These are phyloP conservation scores for Phytophthora ramorum DNA, from an alignment of 352 stramenopile species.

Conservation along the genomic window DNA sequence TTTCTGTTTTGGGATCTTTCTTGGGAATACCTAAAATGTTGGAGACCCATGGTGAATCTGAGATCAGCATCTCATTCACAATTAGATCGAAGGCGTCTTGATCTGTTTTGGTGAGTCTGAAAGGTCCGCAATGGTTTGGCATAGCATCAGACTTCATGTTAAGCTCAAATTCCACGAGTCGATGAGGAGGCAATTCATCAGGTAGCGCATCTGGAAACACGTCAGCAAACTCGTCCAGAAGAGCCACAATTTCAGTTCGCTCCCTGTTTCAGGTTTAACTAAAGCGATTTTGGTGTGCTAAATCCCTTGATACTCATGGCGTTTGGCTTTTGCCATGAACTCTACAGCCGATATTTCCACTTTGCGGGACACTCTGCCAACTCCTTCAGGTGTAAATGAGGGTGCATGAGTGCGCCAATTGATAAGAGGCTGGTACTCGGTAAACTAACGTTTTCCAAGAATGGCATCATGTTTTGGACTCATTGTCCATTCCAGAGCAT, in stretches of 20 bases:
- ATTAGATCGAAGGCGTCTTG: constrained; percentile 19
- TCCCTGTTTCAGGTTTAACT: background rate
- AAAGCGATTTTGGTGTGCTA: constrained; percentile 16
- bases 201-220: constrained; percentile 23
- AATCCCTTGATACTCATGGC: constrained; percentile 14
- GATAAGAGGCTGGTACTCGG: constrained; percentile 15
- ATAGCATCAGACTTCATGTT: constrained; percentile 30
- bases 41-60: constrained; percentile 32
- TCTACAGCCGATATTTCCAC: constrained; percentile 14
- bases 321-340: constrained; percentile 15
- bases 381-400: background rate
- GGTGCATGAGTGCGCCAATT: constrained; percentile 14
- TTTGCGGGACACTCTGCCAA: background rate
- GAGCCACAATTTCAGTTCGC: background rate
- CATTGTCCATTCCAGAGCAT: constrained; percentile 21
- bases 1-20: constrained; percentile 19
- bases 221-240: constrained; percentile 17
- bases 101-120: constrained; percentile 17
- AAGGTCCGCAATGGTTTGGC: constrained; percentile 13
- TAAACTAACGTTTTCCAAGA: constrained; percentile 26
- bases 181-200: constrained; percentile 15
- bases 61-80: constrained; percentile 19
- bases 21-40: constrained; percentile 37
- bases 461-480: constrained; percentile 21
- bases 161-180: constrained; percentile 25